These are phyloP conservation scores for Termitomyces sp. DNA, from an alignment of 768 basidiomycete genomes.

Conservation along the genomic window DNA sequence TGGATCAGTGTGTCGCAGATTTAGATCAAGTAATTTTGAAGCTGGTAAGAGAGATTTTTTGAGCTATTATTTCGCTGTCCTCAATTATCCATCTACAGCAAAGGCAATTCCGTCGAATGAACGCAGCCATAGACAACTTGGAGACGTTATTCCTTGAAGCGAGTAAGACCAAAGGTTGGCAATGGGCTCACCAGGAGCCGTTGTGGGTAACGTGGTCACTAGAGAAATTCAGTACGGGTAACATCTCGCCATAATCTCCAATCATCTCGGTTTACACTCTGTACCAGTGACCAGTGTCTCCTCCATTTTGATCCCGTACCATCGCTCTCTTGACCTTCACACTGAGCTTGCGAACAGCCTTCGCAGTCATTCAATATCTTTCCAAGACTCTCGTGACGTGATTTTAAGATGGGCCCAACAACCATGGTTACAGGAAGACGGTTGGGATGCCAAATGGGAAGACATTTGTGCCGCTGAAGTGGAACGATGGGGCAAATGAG, in stretches of 20 bases:
- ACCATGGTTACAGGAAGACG: slow-evolving; percentile 55
- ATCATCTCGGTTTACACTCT: background rate
- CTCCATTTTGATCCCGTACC: slow-evolving; percentile 55
- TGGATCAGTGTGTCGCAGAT: slow-evolving; percentile 60
- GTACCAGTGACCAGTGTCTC: slow-evolving; percentile 48
- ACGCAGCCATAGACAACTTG: slow-evolving; percentile 52
- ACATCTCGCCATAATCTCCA: background rate
- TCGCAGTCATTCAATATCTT: slow-evolving; percentile 60
- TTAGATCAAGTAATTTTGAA: slow-evolving; percentile 55
- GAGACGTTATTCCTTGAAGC: slow-evolving; percentile 65
- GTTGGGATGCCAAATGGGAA: slow-evolving; percentile 74
- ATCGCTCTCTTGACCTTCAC: slow-evolving; percentile 57
- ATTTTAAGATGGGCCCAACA: slow-evolving; percentile 68
- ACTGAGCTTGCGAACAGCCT: slow-evolving; percentile 49
- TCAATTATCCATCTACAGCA: slow-evolving; percentile 31
- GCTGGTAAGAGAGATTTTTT: slow-evolving; percentile 44
- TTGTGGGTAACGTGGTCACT: slow-evolving; percentile 82
- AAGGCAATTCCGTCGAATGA: slow-evolving; percentile 69
- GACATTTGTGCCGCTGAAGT: slow-evolving; percentile 74
- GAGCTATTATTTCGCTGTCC: background rate
- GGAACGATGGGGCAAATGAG: slow-evolving; percentile 53
- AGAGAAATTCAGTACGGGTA: slow-evolving; percentile 62
- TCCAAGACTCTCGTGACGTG: slow-evolving; percentile 60
- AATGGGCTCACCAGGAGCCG: slow-evolving; percentile 65
- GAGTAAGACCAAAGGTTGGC: slow-evolving; percentile 62